Evolutionary conservation across 306 rosid genomes (phyloP), one percentile per base, ranked within the genome.

Genomic region (Mucuna pruriens): DNA sequence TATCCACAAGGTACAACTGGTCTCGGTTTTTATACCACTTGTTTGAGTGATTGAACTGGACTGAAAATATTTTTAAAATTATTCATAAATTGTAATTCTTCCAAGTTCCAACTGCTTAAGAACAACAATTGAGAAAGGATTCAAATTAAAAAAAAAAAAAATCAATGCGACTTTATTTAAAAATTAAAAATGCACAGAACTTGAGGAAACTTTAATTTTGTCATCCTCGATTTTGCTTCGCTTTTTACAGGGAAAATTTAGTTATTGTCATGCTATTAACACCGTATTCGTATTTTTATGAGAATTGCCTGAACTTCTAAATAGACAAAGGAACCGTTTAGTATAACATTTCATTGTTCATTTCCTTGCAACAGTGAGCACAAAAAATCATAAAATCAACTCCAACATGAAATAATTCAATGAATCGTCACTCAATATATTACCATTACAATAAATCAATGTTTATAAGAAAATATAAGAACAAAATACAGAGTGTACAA

Each of bases 391-490:
- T 52, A 63, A 9, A 20, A 77, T 40, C 29, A 29, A 70, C n/a
- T 13, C 25, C 39, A 73, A 33, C 51, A 40, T 40, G 61, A 61
- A 72, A 38, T 48, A 72, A 36, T 61, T 36, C 33, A 20, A 72
- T 8, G 60, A 63, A 69, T n/a, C 78, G 60, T 29, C 70, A 48
- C 78, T 36, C 78, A 36, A 58, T 23, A 33, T 48, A 76, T 23
- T 22, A 17, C 10, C 82, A 76, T 67, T 76, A 83, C 73, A 76
- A 39, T 44, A 76, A 42, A 48, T 15, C 49, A 19, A 66, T 55
- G 46, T 33, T 67, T 26, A 29, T 48, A 44, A 58, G 70, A 17
- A 52, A 40, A 68, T 15, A 62, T 72, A 31, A 76, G 60, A 76
- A 52, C 80, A 71, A 83, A 62, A 54, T 48, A 72, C 49, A 12